Base-by-base conservation (phyloP, 768 basidiomycete species). In the Coprinopsis strossmayeri region DNA sequence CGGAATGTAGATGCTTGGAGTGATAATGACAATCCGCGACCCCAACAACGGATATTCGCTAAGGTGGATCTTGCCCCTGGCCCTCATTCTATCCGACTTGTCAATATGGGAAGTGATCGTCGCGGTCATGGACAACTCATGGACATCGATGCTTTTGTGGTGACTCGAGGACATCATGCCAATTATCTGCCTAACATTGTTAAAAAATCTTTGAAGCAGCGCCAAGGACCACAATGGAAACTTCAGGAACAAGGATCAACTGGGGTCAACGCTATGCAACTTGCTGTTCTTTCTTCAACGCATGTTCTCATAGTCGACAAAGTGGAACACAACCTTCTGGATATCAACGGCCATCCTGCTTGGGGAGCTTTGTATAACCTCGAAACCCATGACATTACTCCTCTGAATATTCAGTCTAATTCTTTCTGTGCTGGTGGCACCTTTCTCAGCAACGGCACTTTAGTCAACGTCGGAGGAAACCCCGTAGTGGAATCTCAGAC, bases 351-450 rank as follows among this genome's bases (percentile, higher is more conserved):
- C 0, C 88, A 88, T 58, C 87, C 88, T 13, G 87, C 88, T 11
- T 91, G 89, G 88, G 85, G 73, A 0, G 82, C 82, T 5, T 62
- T 91, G 17, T 90, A 83, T 62, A 79, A 88, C 60, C 67, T 91
- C 37, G 58, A 76, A 24, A 81, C 81, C 10, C 77, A 86, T 56
- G 70, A 71, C 3, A 67, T 85, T 53, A 77, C 64, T 35, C 81
- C 85, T 49, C 69, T 91, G 24, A 57, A 68, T 32, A 73, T 90
- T 63, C 68, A 78, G 56, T 88, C 88, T 3, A 90, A 91, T 59
- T 90, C 89, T 20, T 91, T 91, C 67, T 91, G 89, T 59, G 89
- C 89, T 7, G 85, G 89, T 26, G 89, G 89, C 10, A 73, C 80
- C 2, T 90, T 89, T 60, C 65, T 91, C 5, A 62, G 81, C 20